Evolutionary conservation across 2,329 filamentous ascomycete species (phyloP), one percentile per base, ranked within the genome.

Genomic region (Cercospora citrullina): DNA sequence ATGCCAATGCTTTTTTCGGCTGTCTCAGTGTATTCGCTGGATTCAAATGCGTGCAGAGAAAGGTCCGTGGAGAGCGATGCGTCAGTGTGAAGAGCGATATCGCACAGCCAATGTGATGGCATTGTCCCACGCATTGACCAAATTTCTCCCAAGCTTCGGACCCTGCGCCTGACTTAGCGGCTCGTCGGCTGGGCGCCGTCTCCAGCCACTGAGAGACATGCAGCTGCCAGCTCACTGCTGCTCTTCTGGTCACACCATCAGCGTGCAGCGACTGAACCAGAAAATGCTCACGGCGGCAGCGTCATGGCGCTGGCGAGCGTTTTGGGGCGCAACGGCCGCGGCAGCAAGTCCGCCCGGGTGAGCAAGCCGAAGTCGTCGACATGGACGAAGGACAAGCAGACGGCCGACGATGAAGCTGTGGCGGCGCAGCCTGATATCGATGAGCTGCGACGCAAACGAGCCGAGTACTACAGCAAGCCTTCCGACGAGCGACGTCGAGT

Each of bases 391-490:
- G 66, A 48, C 60, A 59, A 55, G 23, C 62, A 70, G 53, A 45
- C 62, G n/a, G 60, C 14, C 4, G 48, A 58, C 23, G 68, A 69
- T n/a, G 71, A 67, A 21, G 65, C 67, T n/a, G 67, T 62, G 31
- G 67, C 68, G 51, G 68, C 69, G 65, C 69, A 79, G 69, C 71
- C 79, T 26, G 80, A 81, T 68, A 68, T 81, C 45, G 78, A 81
- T 62, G 80, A 82, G 62, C 68, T 82, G 60, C 72, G 80, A 63
- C 75, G 75, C 33, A 75, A 76, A 64, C 69, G 81, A 71, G 76
- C 77, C 31, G 77, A 77, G 5, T 82, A 82, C 70, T 81, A 71
- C 58, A 67, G 58, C 51, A 58, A 53, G 12, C 60, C 71, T 7
- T 23, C 62, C 0, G 63, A 57, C 39, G 61, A 66, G 62, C 68